Evolutionary conservation across 257 asterid genomes (phyloP).

Genomic region (Solanum gandarillasii): DNA sequence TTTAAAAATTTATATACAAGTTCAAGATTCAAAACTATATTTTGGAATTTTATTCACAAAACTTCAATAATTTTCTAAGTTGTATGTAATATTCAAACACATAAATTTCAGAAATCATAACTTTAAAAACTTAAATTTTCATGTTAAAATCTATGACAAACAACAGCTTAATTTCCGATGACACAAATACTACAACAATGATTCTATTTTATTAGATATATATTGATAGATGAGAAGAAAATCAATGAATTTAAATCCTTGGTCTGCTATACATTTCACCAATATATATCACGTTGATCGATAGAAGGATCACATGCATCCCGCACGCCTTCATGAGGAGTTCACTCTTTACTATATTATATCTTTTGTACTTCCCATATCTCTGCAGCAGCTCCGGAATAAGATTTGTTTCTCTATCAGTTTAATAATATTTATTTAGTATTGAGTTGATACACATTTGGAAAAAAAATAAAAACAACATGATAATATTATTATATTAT

Average conservation of each 20-base stretch:
- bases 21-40: not conserved
- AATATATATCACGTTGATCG: not conserved
- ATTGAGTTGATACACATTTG: no score
- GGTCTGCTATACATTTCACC: not conserved
- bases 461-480: no score
- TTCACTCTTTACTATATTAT: conserved; percentile 12
- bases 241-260: not conserved
- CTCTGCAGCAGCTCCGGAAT: not conserved
- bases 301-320: not conserved
- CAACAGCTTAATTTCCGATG: not conserved
- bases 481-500: no score
- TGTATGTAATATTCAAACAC: not conserved
- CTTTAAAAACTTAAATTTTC: no score
- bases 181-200: not conserved
- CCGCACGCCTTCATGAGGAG: conserved; percentile 16
- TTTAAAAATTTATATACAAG: no score
- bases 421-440: no score
- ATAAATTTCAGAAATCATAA: no score
- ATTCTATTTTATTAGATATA: not conserved
- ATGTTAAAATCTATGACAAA: not conserved
- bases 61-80: not conserved
- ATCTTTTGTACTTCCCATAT: conserved; percentile 29
- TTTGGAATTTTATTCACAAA: not conserved
- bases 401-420: not conserved
- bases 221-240: not conserved